Evolutionary conservation across 2,329 filamentous ascomycete genomes (phyloP).

Genomic region (Sphaerulina musiva): DNA sequence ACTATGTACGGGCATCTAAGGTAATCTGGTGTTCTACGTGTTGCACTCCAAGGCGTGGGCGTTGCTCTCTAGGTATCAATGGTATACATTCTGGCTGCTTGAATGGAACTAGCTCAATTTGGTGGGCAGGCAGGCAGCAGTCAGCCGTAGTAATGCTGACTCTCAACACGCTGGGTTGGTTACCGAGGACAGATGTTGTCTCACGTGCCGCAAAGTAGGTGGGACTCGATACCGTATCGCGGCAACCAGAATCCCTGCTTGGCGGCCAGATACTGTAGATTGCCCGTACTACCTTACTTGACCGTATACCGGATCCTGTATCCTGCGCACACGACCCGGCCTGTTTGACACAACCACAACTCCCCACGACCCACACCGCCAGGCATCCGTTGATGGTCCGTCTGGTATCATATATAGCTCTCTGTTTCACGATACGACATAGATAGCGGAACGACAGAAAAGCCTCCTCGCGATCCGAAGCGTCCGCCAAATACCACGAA

Average conservation of each 20-base stretch:
- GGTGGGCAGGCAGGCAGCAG: no score
- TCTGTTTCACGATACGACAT: background rate
- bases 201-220: no score
- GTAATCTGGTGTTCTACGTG: no score
- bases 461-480: conserved; percentile 8
- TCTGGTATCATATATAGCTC: conserved; percentile 1
- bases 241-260: conserved; percentile 6
- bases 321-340: conserved; percentile 7
- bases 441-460: conserved; percentile 5
- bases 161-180: no score
- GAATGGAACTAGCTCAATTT: no score
- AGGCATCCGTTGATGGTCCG: background rate
- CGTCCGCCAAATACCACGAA: background rate
- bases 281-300: no score
- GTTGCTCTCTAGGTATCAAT: no score
- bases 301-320: background rate
- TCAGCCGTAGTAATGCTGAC: no score
- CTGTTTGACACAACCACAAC: conserved; percentile 10
- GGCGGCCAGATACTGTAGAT: background rate
- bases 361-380: conserved; percentile 1
- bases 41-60: no score
- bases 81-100: no score
- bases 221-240: background rate
- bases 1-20: no score
- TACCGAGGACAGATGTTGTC: background rate